Evolutionary conservation across 768 basidiomycete genomes (phyloP).

Genomic region (Leucosporidium yakuticum): DNA sequence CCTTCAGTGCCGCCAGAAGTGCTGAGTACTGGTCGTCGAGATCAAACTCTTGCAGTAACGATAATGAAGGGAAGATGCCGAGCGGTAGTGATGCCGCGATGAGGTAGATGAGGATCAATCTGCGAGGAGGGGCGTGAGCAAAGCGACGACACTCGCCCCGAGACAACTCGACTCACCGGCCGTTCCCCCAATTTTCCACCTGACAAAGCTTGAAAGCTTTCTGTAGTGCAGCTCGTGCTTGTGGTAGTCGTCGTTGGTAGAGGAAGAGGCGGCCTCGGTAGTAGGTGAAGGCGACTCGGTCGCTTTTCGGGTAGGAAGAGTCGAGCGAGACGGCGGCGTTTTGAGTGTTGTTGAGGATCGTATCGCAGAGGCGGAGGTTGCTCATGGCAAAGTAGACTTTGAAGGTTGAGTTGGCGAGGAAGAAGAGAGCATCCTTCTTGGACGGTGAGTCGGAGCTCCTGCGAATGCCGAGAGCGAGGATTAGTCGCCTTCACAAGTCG

Average conservation of each 20-base stretch:
- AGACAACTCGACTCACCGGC: slow-evolving; percentile 17
- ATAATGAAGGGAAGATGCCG: slow-evolving; percentile 28
- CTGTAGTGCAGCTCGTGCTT: slow-evolving; percentile 21
- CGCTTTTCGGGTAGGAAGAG: slow-evolving; percentile 18
- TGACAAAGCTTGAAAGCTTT: slow-evolving; percentile 29
- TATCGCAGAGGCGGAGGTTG: slow-evolving; percentile 38
- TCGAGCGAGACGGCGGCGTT: slow-evolving; percentile 21
- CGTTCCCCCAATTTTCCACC: slow-evolving; percentile 8
- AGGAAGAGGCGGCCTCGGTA: slow-evolving; percentile 36
- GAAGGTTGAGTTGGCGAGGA: slow-evolving; percentile 37
- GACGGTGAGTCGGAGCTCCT: slow-evolving; percentile 16
- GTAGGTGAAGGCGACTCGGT: slow-evolving; percentile 34
- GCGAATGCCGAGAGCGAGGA: neutral
- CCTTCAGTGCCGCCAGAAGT: slow-evolving; percentile 25
- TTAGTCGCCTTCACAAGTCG: neutral
- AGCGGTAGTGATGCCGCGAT: slow-evolving; percentile 32
- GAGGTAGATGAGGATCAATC: slow-evolving; percentile 37
- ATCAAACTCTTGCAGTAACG: slow-evolving; percentile 27
- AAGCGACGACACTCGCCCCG: neutral
- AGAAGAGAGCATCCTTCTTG: slow-evolving; percentile 36
- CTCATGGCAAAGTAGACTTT: slow-evolving; percentile 38
- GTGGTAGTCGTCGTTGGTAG: slow-evolving; percentile 35
- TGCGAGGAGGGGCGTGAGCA: neutral
- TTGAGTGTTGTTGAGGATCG: slow-evolving; percentile 35
- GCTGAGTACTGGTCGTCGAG: slow-evolving; percentile 20